Evolutionary conservation across 75 land plant genomes (phyloP).

Genomic region (Cupressus sempervirens): DNA sequence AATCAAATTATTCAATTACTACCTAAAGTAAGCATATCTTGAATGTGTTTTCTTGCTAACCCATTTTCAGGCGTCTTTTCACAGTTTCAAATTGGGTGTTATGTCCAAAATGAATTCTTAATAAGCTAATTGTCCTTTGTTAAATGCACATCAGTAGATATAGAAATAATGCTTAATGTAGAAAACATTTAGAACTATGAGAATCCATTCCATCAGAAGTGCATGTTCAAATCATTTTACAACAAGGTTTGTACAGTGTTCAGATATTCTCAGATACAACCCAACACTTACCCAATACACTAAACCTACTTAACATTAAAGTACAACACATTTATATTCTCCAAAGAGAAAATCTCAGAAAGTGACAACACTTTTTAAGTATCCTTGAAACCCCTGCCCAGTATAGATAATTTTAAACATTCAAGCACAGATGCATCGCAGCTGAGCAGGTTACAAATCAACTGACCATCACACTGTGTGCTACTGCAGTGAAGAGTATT

Average conservation of each 20-base stretch:
- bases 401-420: background rate
- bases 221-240: background rate
- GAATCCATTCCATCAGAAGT: background rate
- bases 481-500: background rate
- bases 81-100: background rate
- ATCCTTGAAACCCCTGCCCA: background rate
- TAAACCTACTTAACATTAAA: background rate
- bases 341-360: background rate
- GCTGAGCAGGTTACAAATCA: background rate
- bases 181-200: background rate
- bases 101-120: background rate
- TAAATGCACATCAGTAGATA: background rate
- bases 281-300: background rate
- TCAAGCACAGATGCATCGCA: background rate
- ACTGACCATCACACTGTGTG: background rate
- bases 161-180: background rate
- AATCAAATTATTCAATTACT: background rate
- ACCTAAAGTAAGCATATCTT: background rate
- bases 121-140: background rate
- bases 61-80: background rate
- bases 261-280: background rate
- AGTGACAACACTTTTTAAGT: background rate
- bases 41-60: background rate
- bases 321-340: background rate
- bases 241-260: slow-evolving; percentile 4